Evolutionary conservation across 1,284 basidiomycete species (phyloP).

Genomic region (Microbotryum violaceum): DNA sequence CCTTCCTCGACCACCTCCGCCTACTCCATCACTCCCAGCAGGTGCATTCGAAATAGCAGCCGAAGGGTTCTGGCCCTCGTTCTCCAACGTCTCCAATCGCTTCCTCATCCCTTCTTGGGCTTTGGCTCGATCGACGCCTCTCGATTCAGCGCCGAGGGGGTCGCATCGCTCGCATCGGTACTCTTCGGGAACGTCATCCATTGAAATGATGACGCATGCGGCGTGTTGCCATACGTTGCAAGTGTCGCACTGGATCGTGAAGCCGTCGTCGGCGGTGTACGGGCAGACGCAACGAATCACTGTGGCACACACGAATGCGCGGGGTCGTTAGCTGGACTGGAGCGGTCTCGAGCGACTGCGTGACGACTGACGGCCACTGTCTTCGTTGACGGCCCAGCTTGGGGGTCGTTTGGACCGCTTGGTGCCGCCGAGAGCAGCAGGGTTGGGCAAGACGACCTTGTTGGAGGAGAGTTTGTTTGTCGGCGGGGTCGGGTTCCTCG

Average conservation of each 20-base stretch:
- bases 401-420: too few species aligned
- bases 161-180: conserved; percentile 45
- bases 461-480: too few species aligned
- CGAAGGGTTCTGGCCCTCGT: neutral
- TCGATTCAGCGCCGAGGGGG: conserved; percentile 16
- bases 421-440: too few species aligned
- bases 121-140: conserved; percentile 17
- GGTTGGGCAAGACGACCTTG: too few species aligned
- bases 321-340: too few species aligned
- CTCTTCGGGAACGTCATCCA: conserved; percentile 61
- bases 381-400: too few species aligned
- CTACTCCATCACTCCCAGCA: neutral
- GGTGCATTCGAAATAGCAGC: too few species aligned
- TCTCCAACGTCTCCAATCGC: conserved; percentile 24
- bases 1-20: too few species aligned
- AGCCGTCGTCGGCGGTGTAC: conserved; percentile 70
- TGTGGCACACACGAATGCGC: too few species aligned
- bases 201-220: conserved; percentile 68
- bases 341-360: too few species aligned
- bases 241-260: conserved; percentile 82
- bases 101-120: conserved; percentile 25
- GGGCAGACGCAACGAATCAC: conserved; percentile 59
- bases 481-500: too few species aligned
- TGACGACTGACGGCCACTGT: too few species aligned
- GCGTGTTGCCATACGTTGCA: conserved; percentile 88